Conservation (phyloP, 2,329 filamentous ascomycete genomes). For the Daldinia eschscholtzii region DNA sequence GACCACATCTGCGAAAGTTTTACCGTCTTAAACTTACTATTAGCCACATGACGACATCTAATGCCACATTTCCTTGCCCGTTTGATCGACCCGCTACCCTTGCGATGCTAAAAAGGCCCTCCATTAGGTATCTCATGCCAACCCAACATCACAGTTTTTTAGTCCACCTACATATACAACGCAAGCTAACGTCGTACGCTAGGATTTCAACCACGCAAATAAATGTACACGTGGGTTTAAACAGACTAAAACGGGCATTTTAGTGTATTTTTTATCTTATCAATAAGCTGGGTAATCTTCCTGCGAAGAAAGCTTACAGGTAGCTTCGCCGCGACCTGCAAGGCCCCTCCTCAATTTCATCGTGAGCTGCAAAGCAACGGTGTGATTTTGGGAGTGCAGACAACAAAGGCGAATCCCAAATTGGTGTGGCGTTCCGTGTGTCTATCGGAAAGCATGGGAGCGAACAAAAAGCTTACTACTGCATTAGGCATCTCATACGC, state of each 20-base stretch:
- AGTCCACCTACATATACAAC: slow-evolving; percentile 7
- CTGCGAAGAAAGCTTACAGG: slow-evolving; percentile 34
- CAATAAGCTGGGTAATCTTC: slow-evolving; percentile 28
- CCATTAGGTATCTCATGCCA: slow-evolving; percentile 16
- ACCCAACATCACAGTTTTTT: slow-evolving; percentile 18
- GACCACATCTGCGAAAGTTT: slow-evolving; percentile 22
- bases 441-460: slow-evolving; percentile 40
- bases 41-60: slow-evolving; percentile 36
- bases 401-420: slow-evolving; percentile 30
- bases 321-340: slow-evolving; percentile 47
- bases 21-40: slow-evolving; percentile 11
- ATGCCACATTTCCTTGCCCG: slow-evolving; percentile 22
- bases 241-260: slow-evolving; percentile 24
- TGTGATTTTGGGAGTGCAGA: slow-evolving; percentile 35
- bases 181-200: slow-evolving; percentile 15
- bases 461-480: slow-evolving; percentile 39
- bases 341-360: slow-evolving; percentile 46
- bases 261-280: slow-evolving; percentile 24
- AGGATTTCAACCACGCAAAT: slow-evolving; percentile 22
- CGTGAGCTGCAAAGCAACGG: slow-evolving; percentile 41
- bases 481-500: slow-evolving; percentile 28
- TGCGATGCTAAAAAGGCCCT: slow-evolving; percentile 35
- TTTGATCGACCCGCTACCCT: slow-evolving; percentile 43
- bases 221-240: slow-evolving; percentile 21
- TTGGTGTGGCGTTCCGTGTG: slow-evolving; percentile 27